Evolutionary conservation across 768 basidiomycete genomes (phyloP).

Genomic region (Leccinum disarticulatum): DNA sequence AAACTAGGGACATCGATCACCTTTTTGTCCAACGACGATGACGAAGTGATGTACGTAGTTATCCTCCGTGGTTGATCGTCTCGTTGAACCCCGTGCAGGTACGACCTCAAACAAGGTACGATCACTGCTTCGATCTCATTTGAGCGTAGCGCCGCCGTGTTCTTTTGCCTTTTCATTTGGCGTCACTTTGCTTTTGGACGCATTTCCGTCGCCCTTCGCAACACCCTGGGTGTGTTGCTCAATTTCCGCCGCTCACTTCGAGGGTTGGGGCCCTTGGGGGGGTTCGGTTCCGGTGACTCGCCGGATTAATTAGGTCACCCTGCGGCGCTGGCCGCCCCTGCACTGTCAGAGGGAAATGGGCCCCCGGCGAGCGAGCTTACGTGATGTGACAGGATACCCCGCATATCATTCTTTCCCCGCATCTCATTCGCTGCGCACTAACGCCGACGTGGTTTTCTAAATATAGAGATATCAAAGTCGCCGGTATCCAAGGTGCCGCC

Average conservation of each 20-base stretch:
- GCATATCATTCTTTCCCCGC: slow-evolving; percentile 16
- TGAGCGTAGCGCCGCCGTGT: neutral
- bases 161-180: neutral
- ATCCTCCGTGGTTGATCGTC: neutral
- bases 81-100: slow-evolving; percentile 48
- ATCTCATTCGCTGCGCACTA: slow-evolving; percentile 13
- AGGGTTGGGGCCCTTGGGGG: neutral
- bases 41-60: slow-evolving; percentile 87
- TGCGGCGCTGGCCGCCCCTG: neutral
- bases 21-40: slow-evolving; percentile 94
- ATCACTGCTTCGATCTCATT: neutral
- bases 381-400: slow-evolving; percentile 9
- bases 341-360: neutral
- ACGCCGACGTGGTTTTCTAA: slow-evolving; percentile 4
- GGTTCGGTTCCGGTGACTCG: slow-evolving; percentile 10
- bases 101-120: slow-evolving; percentile 91
- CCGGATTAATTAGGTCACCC: neutral
- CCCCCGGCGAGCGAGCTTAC: neutral
- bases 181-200: neutral
- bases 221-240: neutral
- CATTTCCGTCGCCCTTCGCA: slow-evolving; percentile 5
- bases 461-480: slow-evolving; percentile 86
- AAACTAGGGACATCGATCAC: slow-evolving; percentile 93
- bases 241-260: slow-evolving; percentile 8
- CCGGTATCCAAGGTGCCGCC: slow-evolving; percentile 86